These are phyloP conservation scores for Russula vinacea DNA, from an alignment of 768 basidiomycete genomes.

Conservation along the genomic window DNA sequence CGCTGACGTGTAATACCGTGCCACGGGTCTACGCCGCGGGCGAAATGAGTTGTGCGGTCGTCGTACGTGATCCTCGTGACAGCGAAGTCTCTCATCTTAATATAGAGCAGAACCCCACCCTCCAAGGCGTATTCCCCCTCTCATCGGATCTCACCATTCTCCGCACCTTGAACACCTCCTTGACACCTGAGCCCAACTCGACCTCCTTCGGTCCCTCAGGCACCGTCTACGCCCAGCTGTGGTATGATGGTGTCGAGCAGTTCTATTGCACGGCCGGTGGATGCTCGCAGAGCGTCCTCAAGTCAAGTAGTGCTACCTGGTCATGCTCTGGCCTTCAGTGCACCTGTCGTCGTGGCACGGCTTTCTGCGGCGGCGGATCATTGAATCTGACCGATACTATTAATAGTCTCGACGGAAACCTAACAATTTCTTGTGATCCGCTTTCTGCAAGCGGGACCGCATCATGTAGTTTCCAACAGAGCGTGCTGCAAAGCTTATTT, in stretches of 20 bases:
- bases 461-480: constrained; percentile 76
- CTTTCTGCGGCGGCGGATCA: constrained; percentile 66
- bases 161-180: constrained; percentile 64
- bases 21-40: constrained; percentile 74
- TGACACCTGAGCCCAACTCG: constrained; percentile 64
- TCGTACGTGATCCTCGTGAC: constrained; percentile 42
- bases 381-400: constrained; percentile 59
- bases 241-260: constrained; percentile 81
- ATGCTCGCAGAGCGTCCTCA: constrained; percentile 58
- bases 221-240: constrained; percentile 63
- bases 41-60: constrained; percentile 81
- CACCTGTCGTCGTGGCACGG: constrained; percentile 61
- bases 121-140: constrained; percentile 73
- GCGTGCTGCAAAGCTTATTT: constrained; percentile 62
- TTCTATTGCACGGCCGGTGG: constrained; percentile 77
- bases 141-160: constrained; percentile 72
- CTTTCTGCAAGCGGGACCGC: constrained; percentile 45
- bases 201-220: constrained; percentile 56
- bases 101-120: constrained; percentile 67
- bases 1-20: constrained; percentile 66
- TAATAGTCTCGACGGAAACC: constrained; percentile 57
- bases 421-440: constrained; percentile 65
- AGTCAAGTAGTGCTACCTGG: constrained; percentile 53
- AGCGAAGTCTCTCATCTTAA: background rate
- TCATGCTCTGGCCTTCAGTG: constrained; percentile 72